Conservation (phyloP, 1,284 basidiomycete species). For the Prillingera fragicola region DNA sequence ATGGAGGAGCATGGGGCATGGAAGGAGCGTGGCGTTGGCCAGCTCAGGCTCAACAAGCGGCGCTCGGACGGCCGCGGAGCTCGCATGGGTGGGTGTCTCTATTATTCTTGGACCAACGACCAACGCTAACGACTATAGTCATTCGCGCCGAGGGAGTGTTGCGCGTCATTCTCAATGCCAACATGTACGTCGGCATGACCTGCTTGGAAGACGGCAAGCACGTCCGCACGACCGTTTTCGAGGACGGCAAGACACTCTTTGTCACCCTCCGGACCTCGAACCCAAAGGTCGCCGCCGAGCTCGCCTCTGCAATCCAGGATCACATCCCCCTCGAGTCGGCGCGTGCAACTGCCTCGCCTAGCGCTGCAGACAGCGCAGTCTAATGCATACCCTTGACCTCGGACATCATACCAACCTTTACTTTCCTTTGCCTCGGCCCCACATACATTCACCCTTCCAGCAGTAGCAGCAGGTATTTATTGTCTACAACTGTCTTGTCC, state of each 20-base stretch:
- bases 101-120: no score
- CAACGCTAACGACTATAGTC: slow-evolving; percentile 52
- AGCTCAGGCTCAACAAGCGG: slow-evolving; percentile 72
- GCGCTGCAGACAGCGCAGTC: no score
- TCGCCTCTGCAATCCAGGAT: slow-evolving; percentile 34
- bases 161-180: slow-evolving; percentile 74
- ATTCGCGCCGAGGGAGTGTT: slow-evolving; percentile 94
- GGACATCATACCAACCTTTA: no score
- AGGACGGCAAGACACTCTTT: slow-evolving; percentile 59
- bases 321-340: slow-evolving; percentile 34
- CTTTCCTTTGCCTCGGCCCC: no score
- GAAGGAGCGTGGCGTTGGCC: slow-evolving; percentile 84
- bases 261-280: slow-evolving; percentile 62
- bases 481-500: no score
- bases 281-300: slow-evolving; percentile 55
- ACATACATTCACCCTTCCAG: no score
- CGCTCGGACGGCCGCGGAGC: slow-evolving; percentile 63
- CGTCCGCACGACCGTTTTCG: slow-evolving; percentile 69
- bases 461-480: no score
- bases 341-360: slow-evolving; percentile 1
- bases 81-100: slow-evolving; percentile 57
- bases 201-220: slow-evolving; percentile 70
- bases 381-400: no score
- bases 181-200: slow-evolving; percentile 79
- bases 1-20: slow-evolving; percentile 61